Evolutionary conservation across 352 stramenopile genomes (phyloP), one percentile per base, ranked within the genome.

Genomic region (Phytophthora fragariaefolia): DNA sequence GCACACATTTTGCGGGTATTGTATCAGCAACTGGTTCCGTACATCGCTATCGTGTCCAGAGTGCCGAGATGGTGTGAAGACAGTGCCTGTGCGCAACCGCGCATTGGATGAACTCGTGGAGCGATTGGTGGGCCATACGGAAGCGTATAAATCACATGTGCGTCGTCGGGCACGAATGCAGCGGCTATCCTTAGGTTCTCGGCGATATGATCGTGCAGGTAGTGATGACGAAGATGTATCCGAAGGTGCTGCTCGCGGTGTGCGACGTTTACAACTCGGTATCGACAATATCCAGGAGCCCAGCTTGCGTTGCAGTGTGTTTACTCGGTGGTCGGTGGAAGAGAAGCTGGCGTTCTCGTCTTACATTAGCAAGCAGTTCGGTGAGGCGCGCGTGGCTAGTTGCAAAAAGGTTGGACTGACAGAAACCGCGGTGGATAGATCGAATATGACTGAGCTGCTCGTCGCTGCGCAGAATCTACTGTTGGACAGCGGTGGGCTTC

Each of bases 1-100:
- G 3, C 88, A 96, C 57, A 94, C 88, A 7, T 96, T 96, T 62
- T 96, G 88, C 42, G 82, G 86, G 20, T 62, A 80, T 52, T 96
- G 88, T 47, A 79, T 96, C 60, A 87, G 76, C 53, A 85, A 79
- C 47, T 96, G 88, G 88, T 92, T 96, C 68, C 82, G 84, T 24
- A 69, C 73, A 26, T 89, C 84, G 23, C 69, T 96, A 23, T 90
- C 84, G 15, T 96, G 88, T 34, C 88, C 88, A 26, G 80, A 92
- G 56, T 96, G 88, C 63, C 88, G 88, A 28, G 58, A 82, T 2
- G 48, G 74, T 43, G 85, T 96, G 36, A 80, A 80, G 57, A 76
- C 76, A 1, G 50, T 93, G 42, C 88, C 88, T 2, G 85, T 96
- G 34, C 88, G 85, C 24, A 96, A 93, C 43, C 84, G 88, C 15